Percentiles rank a stretch among this genome's conserved stretches.
Evolutionary conservation across 345 rosid species (phyloP).

Genomic region (Hibiscus syriacus): DNA sequence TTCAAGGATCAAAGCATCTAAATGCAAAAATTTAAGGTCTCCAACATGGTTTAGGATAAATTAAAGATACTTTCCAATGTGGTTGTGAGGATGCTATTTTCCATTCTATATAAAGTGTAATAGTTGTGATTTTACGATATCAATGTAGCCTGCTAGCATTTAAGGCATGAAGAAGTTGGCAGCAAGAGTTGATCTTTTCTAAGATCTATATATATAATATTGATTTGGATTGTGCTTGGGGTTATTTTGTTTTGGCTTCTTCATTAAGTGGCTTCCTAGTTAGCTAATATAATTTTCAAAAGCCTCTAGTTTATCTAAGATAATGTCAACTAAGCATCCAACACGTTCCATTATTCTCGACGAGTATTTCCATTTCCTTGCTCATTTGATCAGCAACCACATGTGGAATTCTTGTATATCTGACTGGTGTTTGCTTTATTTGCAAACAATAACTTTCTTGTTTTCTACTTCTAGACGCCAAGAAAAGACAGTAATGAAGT

Average conservation of each 20-base stretch:
- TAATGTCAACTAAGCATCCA: background rate
- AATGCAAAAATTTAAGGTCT: background rate
- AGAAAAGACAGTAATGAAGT: conserved; percentile 89
- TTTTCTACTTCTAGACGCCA: conserved; percentile 61
- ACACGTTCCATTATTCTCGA: background rate
- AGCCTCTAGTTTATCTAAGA: background rate
- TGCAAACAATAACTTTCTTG: background rate
- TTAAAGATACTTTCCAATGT: background rate
- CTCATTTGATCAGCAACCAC: background rate
- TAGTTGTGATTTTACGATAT: too few species aligned
- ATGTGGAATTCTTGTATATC: background rate
- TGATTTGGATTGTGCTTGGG: too few species aligned
- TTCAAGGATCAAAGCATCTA: background rate
- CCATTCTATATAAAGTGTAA: too few species aligned
- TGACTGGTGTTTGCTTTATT: background rate
- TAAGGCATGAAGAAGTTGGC: too few species aligned
- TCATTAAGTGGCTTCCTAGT: background rate
- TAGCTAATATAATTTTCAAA: background rate
- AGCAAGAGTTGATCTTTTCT: too few species aligned
- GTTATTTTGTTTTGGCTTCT: background rate
- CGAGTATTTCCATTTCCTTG: background rate
- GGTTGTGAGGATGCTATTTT: too few species aligned
- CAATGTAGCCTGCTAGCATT: too few species aligned
- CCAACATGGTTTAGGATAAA: background rate
- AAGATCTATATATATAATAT: too few species aligned